phyloP scores from a whole-genome alignment of 2,329 filamentous ascomycete species.

The Penicillium sp. region DNA sequence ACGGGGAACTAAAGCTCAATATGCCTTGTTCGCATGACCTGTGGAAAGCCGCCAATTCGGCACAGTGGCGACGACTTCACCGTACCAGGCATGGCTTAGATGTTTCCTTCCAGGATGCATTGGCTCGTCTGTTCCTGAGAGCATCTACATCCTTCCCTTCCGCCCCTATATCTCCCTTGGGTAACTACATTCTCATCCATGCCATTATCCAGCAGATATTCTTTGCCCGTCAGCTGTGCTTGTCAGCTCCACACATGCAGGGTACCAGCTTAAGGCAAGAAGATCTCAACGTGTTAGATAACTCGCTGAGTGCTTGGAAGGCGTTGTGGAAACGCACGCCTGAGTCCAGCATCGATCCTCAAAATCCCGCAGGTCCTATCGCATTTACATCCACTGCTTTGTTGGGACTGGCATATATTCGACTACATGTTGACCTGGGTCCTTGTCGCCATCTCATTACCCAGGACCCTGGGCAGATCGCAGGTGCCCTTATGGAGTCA shows the following conservation, averaged over 20 bases:
- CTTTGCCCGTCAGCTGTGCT: conserved; percentile 53
- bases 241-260: conserved; percentile 48
- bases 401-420: conserved; percentile 52
- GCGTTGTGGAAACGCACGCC: conserved; percentile 57
- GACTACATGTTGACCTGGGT: conserved; percentile 53
- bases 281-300: conserved; percentile 50
- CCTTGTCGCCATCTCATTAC: conserved; percentile 53
- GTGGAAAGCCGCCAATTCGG: conserved; percentile 58
- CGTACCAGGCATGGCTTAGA: conserved; percentile 40
- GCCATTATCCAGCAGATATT: conserved; percentile 60
- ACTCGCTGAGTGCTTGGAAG: conserved; percentile 56
- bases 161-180: conserved; percentile 52
- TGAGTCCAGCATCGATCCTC: conserved; percentile 59
- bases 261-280: conserved; percentile 50
- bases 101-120: conserved; percentile 50
- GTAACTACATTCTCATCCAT: conserved; percentile 60
- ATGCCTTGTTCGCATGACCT: conserved; percentile 60
- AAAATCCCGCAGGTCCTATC: conserved; percentile 57
- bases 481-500: conserved; percentile 49
- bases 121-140: conserved; percentile 49
- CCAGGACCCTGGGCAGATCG: conserved; percentile 52
- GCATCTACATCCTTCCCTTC: conserved; percentile 39
- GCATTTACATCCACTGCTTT: conserved; percentile 57
- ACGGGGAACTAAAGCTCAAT: conserved; percentile 57
- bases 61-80: conserved; percentile 53